These are phyloP conservation scores for Candolleomyces eurysporus DNA, from an alignment of 768 basidiomycete genomes.

Conservation along the genomic window DNA sequence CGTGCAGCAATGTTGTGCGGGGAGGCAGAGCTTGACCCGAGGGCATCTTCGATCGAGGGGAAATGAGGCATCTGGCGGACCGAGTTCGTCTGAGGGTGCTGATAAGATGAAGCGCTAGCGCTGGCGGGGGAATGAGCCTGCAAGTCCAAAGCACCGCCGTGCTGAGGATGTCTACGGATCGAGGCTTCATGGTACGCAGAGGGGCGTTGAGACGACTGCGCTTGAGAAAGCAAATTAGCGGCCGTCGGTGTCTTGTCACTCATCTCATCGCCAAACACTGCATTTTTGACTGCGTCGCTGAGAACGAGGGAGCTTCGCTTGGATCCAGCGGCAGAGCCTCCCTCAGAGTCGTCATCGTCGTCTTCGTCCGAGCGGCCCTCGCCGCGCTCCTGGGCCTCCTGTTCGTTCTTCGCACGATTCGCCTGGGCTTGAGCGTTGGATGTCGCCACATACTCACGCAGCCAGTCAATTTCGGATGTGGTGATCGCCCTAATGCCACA, in stretches of 20 bases:
- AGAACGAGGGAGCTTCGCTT: conserved; percentile 75
- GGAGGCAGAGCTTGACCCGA: conserved; percentile 70
- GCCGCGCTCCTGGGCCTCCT: conserved; percentile 54
- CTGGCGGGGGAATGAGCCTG: conserved; percentile 58
- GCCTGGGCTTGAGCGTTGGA: conserved; percentile 85
- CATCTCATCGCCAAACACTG: conserved; percentile 59
- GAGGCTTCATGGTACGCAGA: conserved; percentile 67
- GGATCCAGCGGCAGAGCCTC: conserved; percentile 57
- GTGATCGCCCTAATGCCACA: conserved; percentile 93
- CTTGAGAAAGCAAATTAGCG: conserved; percentile 72
- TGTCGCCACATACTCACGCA: conserved; percentile 89
- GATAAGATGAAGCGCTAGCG: conserved; percentile 43
- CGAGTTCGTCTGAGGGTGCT: conserved; percentile 54
- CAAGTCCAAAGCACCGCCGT: conserved; percentile 53
- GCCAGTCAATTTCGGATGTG: conserved; percentile 86
- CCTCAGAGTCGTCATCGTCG: conserved; percentile 84
- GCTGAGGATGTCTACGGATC: conserved; percentile 70
- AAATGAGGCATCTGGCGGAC: conserved; percentile 79
- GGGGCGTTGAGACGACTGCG: conserved; percentile 65
- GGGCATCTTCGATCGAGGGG: conserved; percentile 83
- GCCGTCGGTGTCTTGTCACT: conserved; percentile 88
- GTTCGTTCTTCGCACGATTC: conserved; percentile 69
- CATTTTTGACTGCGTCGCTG: conserved; percentile 55
- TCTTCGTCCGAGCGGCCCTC: conserved; percentile 82
- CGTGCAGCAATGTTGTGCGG: conserved; percentile 76